Base-by-base conservation (phyloP, 768 basidiomycete species). In the Lentinus tigrinus region DNA sequence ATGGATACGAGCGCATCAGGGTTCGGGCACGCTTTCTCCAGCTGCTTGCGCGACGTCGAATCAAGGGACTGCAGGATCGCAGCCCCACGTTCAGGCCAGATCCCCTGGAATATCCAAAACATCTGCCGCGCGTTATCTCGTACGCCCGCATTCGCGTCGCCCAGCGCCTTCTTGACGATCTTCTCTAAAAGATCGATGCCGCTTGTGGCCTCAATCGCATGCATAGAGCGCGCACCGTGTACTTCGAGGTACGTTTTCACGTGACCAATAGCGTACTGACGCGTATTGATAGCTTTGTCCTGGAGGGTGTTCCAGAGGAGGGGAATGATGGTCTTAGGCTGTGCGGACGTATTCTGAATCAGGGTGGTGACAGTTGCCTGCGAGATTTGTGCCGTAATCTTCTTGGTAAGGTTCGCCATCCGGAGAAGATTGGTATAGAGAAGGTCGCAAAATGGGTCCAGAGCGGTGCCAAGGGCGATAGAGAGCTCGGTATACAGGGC, bases 401-500 rank as follows among this genome's bases (percentile, higher is more conserved):
- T 96, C 74, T 99, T 99, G 31, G 95, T 98, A 54, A 91, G 86
- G 8, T 85, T 87, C 27, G 91, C 85, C 91, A 98, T 89, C 61
- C 85, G 87, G 40, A 95, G 77, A 13, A 95, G 81, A 66, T 88
- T 82, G n/a, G 82, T 81, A 57, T 93, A 77, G 3, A 97, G 67
- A 2, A 78, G 70, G 48, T 98, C 97, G 67, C 87, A 88, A 66
- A 89, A 84, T 0, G 86, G 87, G 69, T 98, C 95, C 46, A 98
- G 75, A 16, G 78, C 71, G 10, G 82, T 65, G 44, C 85, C 85
- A 28, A 98, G 82, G 16, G 84, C 75, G 28, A 74, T 62, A 34
- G 87, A 84, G 38, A 98, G 78, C 63, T 97, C 94, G 42, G 71
- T 64, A 67, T 96, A 91, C 48, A 97, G 79, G 1, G 80, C 77